Evolutionary conservation across 306 rosid genomes (phyloP).

Genomic region (Begonia loranthoides): DNA sequence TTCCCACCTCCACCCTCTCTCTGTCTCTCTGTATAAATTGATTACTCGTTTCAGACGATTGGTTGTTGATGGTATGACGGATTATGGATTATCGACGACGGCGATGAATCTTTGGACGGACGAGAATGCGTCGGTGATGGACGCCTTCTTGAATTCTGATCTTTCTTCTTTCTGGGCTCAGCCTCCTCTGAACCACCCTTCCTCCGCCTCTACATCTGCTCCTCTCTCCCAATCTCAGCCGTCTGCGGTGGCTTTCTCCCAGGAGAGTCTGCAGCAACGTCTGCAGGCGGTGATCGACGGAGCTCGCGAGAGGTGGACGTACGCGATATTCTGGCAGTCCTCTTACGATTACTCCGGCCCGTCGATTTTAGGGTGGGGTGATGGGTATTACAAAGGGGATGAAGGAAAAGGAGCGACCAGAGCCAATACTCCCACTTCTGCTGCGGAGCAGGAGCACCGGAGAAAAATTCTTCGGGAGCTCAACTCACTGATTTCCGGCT

Average conservation of each 20-base stretch:
- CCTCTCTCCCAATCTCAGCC: constrained; percentile 14
- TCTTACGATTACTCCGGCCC: constrained; percentile 45
- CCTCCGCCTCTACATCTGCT: constrained; percentile 35
- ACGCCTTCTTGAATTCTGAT: constrained; percentile 73
- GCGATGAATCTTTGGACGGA: constrained; percentile 75
- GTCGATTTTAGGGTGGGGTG: constrained; percentile 79
- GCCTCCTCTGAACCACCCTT: constrained; percentile 12
- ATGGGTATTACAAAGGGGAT: constrained; percentile 85
- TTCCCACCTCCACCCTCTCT: not conserved
- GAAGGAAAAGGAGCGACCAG: constrained; percentile 40
- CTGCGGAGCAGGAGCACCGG: constrained; percentile 65
- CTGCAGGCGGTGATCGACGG: constrained; percentile 78
- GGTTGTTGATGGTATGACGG: constrained; percentile 30
- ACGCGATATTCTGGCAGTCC: constrained; percentile 94
- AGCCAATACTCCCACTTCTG: constrained; percentile 21
- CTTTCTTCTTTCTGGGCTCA: constrained; percentile 53
- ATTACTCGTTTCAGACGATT: not conserved
- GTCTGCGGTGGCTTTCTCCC: constrained; percentile 32
- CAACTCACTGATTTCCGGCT: constrained; percentile 70
- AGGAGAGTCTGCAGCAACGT: constrained; percentile 80
- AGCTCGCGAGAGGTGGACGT: constrained; percentile 65
- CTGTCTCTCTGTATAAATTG: not conserved
- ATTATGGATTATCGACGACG: constrained; percentile 26
- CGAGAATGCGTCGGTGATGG: constrained; percentile 82
- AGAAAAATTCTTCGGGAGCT: constrained; percentile 73